These are phyloP conservation scores for Hevea brasiliensis DNA, from an alignment of 345 rosid species.

Conservation along the genomic window DNA sequence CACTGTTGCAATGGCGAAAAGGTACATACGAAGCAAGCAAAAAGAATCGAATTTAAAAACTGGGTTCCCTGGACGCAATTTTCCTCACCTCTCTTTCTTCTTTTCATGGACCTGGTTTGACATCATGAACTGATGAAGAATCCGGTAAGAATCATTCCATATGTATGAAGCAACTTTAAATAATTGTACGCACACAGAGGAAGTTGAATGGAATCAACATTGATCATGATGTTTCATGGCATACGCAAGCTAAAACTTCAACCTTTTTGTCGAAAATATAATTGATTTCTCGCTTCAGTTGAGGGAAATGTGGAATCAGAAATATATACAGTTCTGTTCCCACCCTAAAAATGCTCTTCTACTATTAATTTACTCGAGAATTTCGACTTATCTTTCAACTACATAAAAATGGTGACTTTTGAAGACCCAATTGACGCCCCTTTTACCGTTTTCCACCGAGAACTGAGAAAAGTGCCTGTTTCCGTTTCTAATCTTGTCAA, in stretches of 20 bases:
- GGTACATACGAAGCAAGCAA: neutral
- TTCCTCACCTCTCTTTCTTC: neutral
- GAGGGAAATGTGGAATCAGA: neutral
- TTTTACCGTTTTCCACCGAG: conserved; percentile 30
- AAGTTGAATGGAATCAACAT: neutral
- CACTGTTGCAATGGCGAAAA: neutral
- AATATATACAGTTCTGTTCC: too few relatives aligned
- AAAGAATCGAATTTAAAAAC: neutral
- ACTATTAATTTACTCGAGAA: neutral
- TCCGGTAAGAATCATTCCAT: neutral
- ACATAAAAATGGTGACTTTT: neutral
- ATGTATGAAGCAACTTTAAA: neutral
- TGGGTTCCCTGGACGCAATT: neutral
- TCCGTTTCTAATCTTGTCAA: conserved; percentile 58
- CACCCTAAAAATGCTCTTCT: too few relatives aligned
- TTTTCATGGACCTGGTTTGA: neutral
- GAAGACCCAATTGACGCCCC: neutral
- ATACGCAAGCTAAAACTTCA: neutral
- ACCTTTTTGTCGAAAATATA: too few relatives aligned
- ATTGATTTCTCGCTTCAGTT: neutral
- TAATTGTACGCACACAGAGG: neutral
- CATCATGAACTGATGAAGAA: neutral
- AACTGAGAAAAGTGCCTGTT: conserved; percentile 29
- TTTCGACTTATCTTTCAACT: neutral
- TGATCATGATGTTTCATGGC: neutral